Evolutionary conservation across 306 rosid species (phyloP).

Genomic region (Acacia acuminata): DNA sequence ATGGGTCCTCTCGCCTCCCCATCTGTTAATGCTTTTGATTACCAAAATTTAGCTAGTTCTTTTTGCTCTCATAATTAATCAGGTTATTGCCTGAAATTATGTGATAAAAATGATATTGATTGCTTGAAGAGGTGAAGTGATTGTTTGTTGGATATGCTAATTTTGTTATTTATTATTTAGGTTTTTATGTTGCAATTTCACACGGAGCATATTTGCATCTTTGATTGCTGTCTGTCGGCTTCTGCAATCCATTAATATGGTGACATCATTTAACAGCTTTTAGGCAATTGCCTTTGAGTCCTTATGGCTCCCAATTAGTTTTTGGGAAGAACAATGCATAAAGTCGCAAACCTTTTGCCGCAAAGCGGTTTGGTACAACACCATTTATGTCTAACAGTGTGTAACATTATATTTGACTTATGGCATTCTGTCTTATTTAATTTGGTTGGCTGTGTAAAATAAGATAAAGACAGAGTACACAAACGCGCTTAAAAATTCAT

Average conservation of each 20-base stretch:
- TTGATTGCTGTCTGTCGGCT: constrained; percentile 6
- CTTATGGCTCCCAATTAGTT: constrained; percentile 74
- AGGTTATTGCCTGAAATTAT: background rate
- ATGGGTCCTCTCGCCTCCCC: background rate
- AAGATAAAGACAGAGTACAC: background rate
- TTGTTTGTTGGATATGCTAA: constrained; percentile 2
- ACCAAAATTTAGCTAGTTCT: background rate
- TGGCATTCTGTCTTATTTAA: background rate
- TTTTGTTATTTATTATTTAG: background rate
- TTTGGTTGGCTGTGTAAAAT: too few species aligned
- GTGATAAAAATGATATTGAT: background rate
- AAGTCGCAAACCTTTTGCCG: constrained; percentile 73
- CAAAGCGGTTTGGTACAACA: constrained; percentile 79
- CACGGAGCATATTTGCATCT: background rate
- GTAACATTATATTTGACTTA: background rate
- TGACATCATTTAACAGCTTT: constrained; percentile 60
- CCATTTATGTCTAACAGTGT: constrained; percentile 68
- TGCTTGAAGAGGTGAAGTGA: background rate
- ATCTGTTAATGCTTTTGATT: background rate
- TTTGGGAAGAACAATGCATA: constrained; percentile 68
- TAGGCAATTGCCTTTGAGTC: constrained; percentile 80
- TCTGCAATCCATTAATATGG: constrained; percentile 3
- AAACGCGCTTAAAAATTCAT: background rate
- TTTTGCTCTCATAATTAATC: background rate
- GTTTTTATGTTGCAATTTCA: background rate